A percentile compares a stretch with the other conserved stretches of the same genome.
These are phyloP conservation scores for Pythium volutum DNA, from an alignment of 352 stramenopile species.

Conservation along the genomic window DNA sequence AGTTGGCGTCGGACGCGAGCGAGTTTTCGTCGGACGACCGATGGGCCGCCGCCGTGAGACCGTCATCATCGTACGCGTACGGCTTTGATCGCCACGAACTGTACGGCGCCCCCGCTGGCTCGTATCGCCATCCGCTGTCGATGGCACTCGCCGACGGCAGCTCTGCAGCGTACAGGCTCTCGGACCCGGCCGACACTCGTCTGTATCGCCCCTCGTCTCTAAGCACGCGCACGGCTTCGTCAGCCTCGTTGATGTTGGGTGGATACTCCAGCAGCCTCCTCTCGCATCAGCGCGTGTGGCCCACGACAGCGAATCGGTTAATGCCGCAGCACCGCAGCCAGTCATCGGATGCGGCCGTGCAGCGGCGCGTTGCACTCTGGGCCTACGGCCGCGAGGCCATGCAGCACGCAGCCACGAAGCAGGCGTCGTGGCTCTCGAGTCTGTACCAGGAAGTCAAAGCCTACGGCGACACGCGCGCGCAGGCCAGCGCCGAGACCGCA, in stretches of 20 bases:
- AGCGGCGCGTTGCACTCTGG: slow-evolving; percentile 64
- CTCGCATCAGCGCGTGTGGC: slow-evolving; percentile 4
- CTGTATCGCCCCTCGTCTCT: slow-evolving; percentile 5
- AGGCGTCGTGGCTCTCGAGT: slow-evolving; percentile 55
- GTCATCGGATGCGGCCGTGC: slow-evolving; percentile 29
- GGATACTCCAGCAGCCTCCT: not conserved
- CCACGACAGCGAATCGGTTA: not conserved
- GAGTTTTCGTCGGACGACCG: slow-evolving; percentile 22
- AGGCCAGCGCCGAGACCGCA: slow-evolving; percentile 2
- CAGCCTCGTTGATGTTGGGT: not conserved
- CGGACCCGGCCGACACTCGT: slow-evolving; percentile 2
- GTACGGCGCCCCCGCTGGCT: not conserved
- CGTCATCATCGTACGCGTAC: not conserved
- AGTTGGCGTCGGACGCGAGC: slow-evolving; percentile 27
- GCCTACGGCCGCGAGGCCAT: slow-evolving; percentile 53
- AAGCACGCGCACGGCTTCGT: not conserved
- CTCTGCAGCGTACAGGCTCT: not conserved
- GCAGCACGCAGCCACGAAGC: slow-evolving; percentile 54
- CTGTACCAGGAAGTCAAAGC: slow-evolving; percentile 63
- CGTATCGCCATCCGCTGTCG: slow-evolving; percentile 16
- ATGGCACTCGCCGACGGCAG: slow-evolving; percentile 4
- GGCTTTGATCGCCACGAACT: not conserved
- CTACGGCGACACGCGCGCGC: slow-evolving; percentile 39
- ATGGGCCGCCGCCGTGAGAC: not conserved
- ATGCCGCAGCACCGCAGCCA: not conserved